Conservation (phyloP, 805 yeast genomes). For the Candida methanosorbosa region DNA sequence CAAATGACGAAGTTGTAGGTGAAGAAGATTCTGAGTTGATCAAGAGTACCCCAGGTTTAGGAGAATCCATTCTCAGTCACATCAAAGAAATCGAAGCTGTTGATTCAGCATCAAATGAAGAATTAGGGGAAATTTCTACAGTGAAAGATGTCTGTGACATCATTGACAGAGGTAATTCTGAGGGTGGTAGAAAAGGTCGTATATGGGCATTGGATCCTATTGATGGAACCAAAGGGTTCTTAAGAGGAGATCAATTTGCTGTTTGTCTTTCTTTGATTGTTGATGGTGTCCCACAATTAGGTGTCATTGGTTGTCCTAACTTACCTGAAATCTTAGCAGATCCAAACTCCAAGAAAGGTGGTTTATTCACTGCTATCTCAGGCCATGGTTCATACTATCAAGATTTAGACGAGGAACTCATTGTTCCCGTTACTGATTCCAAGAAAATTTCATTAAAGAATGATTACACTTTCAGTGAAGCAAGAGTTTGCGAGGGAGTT, state of each 20-base stretch:
- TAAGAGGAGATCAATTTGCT: constrained; percentile 95
- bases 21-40: constrained; percentile 83
- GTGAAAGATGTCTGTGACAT: constrained; percentile 46
- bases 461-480: constrained; percentile 33
- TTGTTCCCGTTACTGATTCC: constrained; percentile 29
- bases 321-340: constrained; percentile 43
- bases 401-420: constrained; percentile 27
- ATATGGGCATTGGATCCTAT: constrained; percentile 98
- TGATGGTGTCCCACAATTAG: constrained; percentile 77
- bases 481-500: constrained; percentile 84
- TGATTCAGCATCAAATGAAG: constrained; percentile 24
- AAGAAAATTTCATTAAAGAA: constrained; percentile 44
- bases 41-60: constrained; percentile 39
- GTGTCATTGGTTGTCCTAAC: constrained; percentile 96
- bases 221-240: constrained; percentile 95
- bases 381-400: constrained; percentile 61
- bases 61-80: constrained; percentile 48
- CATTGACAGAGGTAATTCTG: constrained; percentile 72
- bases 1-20: constrained; percentile 81
- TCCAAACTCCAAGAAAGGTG: constrained; percentile 47
- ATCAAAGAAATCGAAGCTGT: constrained; percentile 43
- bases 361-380: constrained; percentile 60
- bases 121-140: constrained; percentile 34
- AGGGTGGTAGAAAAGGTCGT: constrained; percentile 74
- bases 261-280: constrained; percentile 88